A percentile compares a stretch with the other conserved stretches of the same genome.
Conservation (phyloP, 2,329 filamentous ascomycete species). For the Apiospora malaysiana region DNA sequence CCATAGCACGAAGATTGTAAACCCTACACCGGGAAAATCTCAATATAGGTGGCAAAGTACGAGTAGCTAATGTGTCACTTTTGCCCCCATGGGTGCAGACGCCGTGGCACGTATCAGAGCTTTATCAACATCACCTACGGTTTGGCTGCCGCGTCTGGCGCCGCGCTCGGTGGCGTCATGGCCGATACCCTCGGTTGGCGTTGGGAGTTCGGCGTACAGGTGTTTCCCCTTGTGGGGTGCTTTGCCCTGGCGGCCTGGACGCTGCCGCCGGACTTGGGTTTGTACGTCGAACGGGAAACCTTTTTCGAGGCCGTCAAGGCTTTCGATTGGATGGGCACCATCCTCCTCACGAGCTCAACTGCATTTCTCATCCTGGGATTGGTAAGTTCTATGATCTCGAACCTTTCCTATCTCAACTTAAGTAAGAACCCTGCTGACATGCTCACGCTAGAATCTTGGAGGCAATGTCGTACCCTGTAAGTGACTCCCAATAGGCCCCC, state of each 20-base stretch:
- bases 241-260: conserved; percentile 51
- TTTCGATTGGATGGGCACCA: conserved; percentile 63
- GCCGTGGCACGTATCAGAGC: conserved; percentile 74
- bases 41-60: background rate
- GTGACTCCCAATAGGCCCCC: conserved; percentile 27
- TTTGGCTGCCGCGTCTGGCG: conserved; percentile 63
- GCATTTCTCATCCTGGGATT: conserved; percentile 65
- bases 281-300: conserved; percentile 51
- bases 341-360: conserved; percentile 57
- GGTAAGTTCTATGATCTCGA: conserved; percentile 43
- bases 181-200: conserved; percentile 76
- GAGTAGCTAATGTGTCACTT: background rate
- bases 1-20: background rate
- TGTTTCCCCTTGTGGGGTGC: conserved; percentile 56
- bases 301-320: conserved; percentile 56
- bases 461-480: conserved; percentile 67
- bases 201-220: conserved; percentile 71
- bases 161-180: conserved; percentile 72
- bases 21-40: background rate
- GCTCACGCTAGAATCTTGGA: conserved; percentile 56
- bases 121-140: conserved; percentile 72
- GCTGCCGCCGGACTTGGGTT: conserved; percentile 59
- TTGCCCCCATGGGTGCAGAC: conserved; percentile 32
- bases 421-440: background rate
- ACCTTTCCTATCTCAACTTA: background rate